phyloP scores from a whole-genome alignment of 2,329 filamentous ascomycete species.

The Hyphodiscus sp. region DNA sequence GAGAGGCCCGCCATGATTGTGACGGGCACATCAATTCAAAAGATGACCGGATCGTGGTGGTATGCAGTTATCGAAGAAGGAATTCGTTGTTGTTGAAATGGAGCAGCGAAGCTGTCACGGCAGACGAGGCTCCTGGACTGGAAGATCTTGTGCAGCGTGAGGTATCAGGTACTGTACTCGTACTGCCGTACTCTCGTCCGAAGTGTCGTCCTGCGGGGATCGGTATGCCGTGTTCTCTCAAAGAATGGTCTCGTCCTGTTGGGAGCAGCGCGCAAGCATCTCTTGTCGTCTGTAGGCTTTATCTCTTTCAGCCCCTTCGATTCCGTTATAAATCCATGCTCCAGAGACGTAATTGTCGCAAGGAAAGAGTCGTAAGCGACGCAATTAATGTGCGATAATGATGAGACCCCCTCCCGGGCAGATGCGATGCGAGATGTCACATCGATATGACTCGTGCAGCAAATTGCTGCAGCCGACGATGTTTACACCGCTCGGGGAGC shows the following conservation, averaged over 20 bases:
- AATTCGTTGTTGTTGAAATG: background rate
- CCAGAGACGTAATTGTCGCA: background rate
- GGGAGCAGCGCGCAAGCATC: background rate
- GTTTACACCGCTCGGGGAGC: too few species aligned
- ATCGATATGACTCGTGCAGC: too few species aligned
- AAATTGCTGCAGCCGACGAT: too few species aligned
- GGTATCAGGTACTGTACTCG: background rate
- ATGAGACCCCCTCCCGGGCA: too few species aligned
- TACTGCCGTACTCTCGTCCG: background rate
- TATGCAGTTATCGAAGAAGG: background rate
- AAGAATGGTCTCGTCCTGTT: background rate
- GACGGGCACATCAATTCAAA: background rate
- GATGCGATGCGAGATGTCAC: too few species aligned
- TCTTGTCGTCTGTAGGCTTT: background rate
- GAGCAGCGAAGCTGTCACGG: too few species aligned
- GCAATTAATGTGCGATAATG: background rate
- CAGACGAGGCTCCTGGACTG: background rate
- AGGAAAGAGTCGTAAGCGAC: background rate
- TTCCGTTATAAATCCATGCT: background rate
- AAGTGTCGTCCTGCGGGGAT: background rate
- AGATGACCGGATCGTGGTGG: background rate
- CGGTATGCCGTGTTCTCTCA: background rate
- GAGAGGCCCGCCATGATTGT: slow-evolving; percentile 6
- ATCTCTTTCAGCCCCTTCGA: background rate
- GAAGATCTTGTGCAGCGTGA: background rate